phyloP scores from a whole-genome alignment of 208 protist species.

The Trypanosoma congolense region DNA sequence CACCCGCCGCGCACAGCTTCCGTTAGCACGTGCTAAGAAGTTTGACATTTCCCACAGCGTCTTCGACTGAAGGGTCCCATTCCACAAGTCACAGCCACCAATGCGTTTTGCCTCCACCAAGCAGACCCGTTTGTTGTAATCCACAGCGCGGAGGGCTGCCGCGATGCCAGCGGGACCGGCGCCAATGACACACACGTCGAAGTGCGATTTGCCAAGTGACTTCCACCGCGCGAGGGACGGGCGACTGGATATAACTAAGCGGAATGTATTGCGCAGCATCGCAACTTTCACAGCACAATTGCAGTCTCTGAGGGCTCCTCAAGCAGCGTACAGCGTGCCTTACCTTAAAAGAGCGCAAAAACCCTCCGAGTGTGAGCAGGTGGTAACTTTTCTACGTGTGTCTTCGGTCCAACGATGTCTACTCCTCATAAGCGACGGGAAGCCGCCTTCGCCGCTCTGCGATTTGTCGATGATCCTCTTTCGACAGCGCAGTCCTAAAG shows the following conservation, averaged over 20 bases:
- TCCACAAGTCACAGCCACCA: conserved; percentile 72
- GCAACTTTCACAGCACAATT: background rate
- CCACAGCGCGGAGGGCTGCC: conserved; percentile 57
- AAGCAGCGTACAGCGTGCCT: no score
- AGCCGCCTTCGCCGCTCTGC: no score
- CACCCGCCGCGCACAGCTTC: conserved; percentile 34
- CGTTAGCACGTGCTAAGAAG: conserved; percentile 37
- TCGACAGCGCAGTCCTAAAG: no score
- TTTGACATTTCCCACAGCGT: conserved; percentile 77
- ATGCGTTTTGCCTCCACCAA: conserved; percentile 58
- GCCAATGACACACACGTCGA: conserved; percentile 80
- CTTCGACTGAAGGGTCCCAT: conserved; percentile 78
- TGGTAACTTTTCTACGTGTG: no score
- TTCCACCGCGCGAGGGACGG: conserved; percentile 16
- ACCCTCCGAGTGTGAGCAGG: no score
- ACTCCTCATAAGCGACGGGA: no score
- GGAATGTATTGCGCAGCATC: conserved; percentile 10
- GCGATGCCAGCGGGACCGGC: conserved; percentile 71
- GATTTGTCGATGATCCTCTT: no score
- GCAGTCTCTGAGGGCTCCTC: no score
- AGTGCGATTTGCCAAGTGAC: conserved; percentile 29
- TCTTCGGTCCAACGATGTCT: no score
- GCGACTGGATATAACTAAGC: background rate
- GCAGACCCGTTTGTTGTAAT: conserved; percentile 73
- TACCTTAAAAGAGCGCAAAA: no score